phyloP scores from a whole-genome alignment of 495 filamentous ascomycete genomes.

The Tuber melanosporum region DNA sequence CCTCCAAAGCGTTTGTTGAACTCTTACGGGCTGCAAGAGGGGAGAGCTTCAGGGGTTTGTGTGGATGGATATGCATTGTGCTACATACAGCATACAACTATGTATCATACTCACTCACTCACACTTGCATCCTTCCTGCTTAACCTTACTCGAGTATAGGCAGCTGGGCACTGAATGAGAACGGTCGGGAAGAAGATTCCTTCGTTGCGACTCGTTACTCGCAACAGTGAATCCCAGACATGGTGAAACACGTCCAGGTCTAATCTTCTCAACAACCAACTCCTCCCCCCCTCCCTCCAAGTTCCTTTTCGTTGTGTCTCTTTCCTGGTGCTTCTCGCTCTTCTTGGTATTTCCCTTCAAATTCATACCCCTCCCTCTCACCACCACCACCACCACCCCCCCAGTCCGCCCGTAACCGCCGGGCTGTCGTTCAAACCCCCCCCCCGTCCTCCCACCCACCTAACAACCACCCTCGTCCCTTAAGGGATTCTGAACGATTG shows the following conservation, averaged over 20 bases:
- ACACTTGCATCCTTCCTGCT: not conserved
- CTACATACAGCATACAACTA: not conserved
- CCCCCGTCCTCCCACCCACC: no score
- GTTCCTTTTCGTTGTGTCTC: not conserved
- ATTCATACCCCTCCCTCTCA: slow-evolving; percentile 2
- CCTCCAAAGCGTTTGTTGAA: not conserved
- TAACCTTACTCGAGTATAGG: not conserved
- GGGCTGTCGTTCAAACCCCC: not conserved
- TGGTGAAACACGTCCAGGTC: slow-evolving; percentile 31
- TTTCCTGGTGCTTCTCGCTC: not conserved
- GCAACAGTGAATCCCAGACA: slow-evolving; percentile 34
- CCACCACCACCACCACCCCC: not conserved
- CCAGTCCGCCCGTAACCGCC: slow-evolving; percentile 4
- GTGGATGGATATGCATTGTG: slow-evolving; percentile 6
- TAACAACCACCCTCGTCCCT: not conserved
- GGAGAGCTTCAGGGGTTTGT: slow-evolving; percentile 1
- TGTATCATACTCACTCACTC: slow-evolving; percentile 4
- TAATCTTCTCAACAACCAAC: slow-evolving; percentile 32
- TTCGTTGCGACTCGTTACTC: slow-evolving; percentile 6
- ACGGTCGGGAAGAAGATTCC: not conserved
- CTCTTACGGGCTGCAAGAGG: not conserved
- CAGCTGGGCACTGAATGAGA: not conserved
- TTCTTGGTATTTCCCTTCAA: not conserved
- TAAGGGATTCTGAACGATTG: not conserved
- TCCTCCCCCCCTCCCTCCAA: slow-evolving; percentile 14